Base-by-base conservation (phyloP, 2,329 filamentous ascomycete species). In the Saccharata proteae region DNA sequence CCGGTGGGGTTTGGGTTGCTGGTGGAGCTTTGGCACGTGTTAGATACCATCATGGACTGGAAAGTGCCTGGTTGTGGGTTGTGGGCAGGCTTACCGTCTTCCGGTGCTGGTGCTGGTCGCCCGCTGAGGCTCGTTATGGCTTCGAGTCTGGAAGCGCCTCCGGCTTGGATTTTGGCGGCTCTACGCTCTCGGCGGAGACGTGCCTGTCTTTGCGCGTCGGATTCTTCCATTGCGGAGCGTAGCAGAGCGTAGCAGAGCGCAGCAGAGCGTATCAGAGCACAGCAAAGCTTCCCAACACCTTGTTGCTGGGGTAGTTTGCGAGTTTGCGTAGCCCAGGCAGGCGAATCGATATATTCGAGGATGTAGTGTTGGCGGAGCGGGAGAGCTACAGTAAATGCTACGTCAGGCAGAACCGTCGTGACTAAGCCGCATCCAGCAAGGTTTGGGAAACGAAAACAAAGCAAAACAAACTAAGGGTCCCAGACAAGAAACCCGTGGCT, bases 151-250 rank as follows among this genome's bases (percentile, higher is more conserved):
- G 74, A 69, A 12, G 74, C 71, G 35, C 78, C 81, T 37, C 77
- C 75, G 29, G 76, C 73, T 45, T 69, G 72, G 57, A 86, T 75
- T 64, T 86, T 88, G 36, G 80, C 80, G 52, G 84, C 77, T 29
- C 81, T 71, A 22, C 80, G 74, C 54, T 86, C 80, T 54, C 84
- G 82, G 43, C 82, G 77, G 36, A 83, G 64, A 27, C 80, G 74
- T 21, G 77, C 77, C 55, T 83, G 76, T 36, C 55, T 45, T 44
- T 67, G 64, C 8, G 55, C 57, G 3, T 61, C 54, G 6, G 61
- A 59, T 36, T 58, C 58, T 23, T 43, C 43, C 26, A 18, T 6
- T 10, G 12, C 12, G 33, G 20, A 33, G 24, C 8, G 16, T 8
- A 20, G 10, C 8, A 22, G 20, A n/a, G 20, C 20, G 20, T 8